Evolutionary conservation across 257 asterid genomes (phyloP), one percentile per base, ranked within the genome.

Genomic region (Penstemon barbatus): DNA sequence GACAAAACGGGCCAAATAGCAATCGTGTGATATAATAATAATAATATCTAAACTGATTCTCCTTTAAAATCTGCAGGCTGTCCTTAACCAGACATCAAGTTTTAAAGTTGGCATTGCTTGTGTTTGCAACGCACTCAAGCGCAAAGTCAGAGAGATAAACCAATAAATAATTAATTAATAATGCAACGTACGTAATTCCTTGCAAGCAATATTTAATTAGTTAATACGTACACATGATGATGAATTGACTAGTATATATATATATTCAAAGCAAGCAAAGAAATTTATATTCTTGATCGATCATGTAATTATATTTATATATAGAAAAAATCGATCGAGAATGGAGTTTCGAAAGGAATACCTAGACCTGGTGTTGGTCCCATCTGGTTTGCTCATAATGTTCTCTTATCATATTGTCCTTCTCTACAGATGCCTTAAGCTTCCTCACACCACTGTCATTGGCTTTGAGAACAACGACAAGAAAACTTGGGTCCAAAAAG

Each of bases 381-480:
- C 95, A 25, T 48, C 15, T 13, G 91, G 91, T 3, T 69, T 83
- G 12, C 6, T 83, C 40, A 74, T 87, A 57, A 79, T 87, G 88
- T 81, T 83, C 58, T 36, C 73, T 9, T 87, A 83, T 64, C 95
- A 87, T 77, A 81, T 85, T 13, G 43, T 81, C 64, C 79, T 87
- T 54, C 85, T 85, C 61, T 80, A 83, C 70, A 80, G 91, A 78
- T 87, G 86, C 75, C 87, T 87, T 36, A 74, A 71, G 69, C 87
- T 66, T 63, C 91, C 95, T 42, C 91, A 85, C 71, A 87, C 89
- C 72, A 87, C 91, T 2, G 85, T 81, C 43, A 83, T 85, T 37
- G 91, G 91, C 76, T 87, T 83, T 11, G 91, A 87, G 69, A 87
- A 87, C 81, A 75, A 69, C 53, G 89, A 87, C 77, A 87, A 85